phyloP scores from a whole-genome alignment of 2,329 filamentous ascomycete species.

The Pseudogymnoascus verrucosus region DNA sequence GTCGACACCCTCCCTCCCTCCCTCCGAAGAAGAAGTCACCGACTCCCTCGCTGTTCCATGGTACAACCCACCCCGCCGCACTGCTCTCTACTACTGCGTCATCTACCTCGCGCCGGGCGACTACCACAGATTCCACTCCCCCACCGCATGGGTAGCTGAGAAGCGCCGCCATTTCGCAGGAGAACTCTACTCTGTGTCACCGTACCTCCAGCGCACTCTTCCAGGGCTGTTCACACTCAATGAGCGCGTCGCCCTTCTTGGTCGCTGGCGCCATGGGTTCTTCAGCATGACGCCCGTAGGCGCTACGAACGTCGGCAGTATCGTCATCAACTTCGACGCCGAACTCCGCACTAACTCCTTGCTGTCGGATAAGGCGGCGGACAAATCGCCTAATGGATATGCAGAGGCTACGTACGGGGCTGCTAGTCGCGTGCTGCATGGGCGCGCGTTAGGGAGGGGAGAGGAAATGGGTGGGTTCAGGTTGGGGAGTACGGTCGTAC shows the following conservation, averaged over 20 bases:
- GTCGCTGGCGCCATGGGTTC: conserved; percentile 94
- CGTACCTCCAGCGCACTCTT: conserved; percentile 85
- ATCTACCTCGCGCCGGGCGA: conserved; percentile 95
- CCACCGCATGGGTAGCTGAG: conserved; percentile 90
- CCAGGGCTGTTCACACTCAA: conserved; percentile 95
- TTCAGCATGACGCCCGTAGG: conserved; percentile 94
- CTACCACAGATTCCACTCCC: conserved; percentile 97
- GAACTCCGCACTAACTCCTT: conserved; percentile 91
- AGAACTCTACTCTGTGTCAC: conserved; percentile 89
- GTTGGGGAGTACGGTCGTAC: conserved; percentile 85
- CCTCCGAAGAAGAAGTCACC: conserved; percentile 75
- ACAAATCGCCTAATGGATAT: conserved; percentile 80
- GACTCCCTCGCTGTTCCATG: conserved; percentile 74
- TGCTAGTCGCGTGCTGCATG: conserved; percentile 69
- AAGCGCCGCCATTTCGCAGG: conserved; percentile 94
- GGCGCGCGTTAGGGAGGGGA: conserved; percentile 74
- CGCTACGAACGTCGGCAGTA: conserved; percentile 94
- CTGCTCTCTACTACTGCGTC: conserved; percentile 83
- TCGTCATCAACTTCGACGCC: conserved; percentile 92
- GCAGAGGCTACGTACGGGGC: conserved; percentile 81
- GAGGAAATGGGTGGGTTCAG: conserved; percentile 99
- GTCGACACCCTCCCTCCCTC: conserved; percentile 56
- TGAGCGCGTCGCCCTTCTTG: conserved; percentile 87
- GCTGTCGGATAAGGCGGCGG: conserved; percentile 84
- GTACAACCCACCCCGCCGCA: conserved; percentile 50